Evolutionary conservation across 2,329 filamentous ascomycete species (phyloP).

Genomic region (Colletotrichum noveboracense): DNA sequence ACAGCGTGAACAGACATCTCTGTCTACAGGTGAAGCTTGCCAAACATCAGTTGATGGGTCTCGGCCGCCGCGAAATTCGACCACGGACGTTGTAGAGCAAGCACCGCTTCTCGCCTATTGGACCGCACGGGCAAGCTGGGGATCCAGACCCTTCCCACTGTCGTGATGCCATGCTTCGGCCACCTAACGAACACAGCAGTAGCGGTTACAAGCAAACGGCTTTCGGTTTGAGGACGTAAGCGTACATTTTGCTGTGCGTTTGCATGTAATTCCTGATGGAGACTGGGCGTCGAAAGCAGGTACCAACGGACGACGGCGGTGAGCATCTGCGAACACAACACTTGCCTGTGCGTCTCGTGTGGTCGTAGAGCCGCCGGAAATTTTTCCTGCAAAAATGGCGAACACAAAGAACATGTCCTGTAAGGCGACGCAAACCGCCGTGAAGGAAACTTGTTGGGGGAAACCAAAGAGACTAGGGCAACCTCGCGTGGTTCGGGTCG

Average conservation of each 20-base stretch:
- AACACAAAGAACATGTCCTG: neutral
- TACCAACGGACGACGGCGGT: neutral
- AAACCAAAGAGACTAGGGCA: neutral
- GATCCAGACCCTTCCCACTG: neutral
- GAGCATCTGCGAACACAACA: neutral
- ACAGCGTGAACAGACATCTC: constrained; percentile 6
- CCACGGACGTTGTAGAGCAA: neutral
- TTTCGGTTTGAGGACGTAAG: neutral
- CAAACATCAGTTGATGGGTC: neutral
- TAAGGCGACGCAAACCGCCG: neutral
- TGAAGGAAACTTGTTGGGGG: neutral
- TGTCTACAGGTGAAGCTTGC: neutral
- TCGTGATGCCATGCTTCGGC: neutral
- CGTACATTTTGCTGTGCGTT: neutral
- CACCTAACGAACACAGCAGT: neutral
- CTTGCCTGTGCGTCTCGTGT: neutral
- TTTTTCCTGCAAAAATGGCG: neutral
- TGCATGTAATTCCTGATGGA: neutral
- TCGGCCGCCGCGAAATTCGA: neutral
- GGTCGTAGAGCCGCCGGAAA: neutral
- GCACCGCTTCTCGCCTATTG: neutral
- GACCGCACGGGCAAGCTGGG: neutral
- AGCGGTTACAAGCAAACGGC: neutral
- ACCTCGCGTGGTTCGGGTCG: neutral
- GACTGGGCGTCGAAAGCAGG: neutral